Conservation (phyloP, 352 stramenopile species). For the Globisporangium orthogonon region DNA sequence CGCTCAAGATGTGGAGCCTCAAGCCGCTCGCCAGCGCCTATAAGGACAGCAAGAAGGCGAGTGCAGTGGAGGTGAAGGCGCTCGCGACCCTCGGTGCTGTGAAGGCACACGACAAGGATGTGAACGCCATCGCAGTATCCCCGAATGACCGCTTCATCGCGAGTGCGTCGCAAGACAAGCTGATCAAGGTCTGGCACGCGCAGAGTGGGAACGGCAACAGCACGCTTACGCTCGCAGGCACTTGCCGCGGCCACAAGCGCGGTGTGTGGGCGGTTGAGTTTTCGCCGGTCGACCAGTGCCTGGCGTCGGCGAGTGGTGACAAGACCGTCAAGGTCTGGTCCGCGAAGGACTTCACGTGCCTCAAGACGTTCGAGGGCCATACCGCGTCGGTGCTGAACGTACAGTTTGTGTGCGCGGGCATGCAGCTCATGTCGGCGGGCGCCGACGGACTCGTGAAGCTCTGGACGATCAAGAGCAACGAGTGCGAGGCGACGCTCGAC, state of each 20-base stretch:
- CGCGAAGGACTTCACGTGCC: slow-evolving; percentile 91
- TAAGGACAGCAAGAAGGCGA: slow-evolving; percentile 28
- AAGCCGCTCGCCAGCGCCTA: slow-evolving; percentile 53
- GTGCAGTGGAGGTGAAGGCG: slow-evolving; percentile 33
- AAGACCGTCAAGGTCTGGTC: slow-evolving; percentile 98
- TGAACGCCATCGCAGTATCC: slow-evolving; percentile 93
- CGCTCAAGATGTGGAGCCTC: slow-evolving; percentile 97
- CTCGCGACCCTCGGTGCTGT: slow-evolving; percentile 55
- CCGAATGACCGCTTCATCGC: slow-evolving; percentile 97
- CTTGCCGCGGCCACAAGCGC: slow-evolving; percentile 95
- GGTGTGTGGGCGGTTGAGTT: slow-evolving; percentile 98
- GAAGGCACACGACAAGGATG: slow-evolving; percentile 95
- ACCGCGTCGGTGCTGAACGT: slow-evolving; percentile 86
- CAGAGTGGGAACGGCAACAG: slow-evolving; percentile 40
- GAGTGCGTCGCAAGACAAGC: slow-evolving; percentile 97
- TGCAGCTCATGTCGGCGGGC: slow-evolving; percentile 93
- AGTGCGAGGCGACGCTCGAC: slow-evolving; percentile 96
- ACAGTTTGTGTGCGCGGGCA: slow-evolving; percentile 85
- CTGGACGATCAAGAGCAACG: slow-evolving; percentile 97
- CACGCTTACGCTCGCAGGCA: slow-evolving; percentile 86
- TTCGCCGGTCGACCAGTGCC: slow-evolving; percentile 92
- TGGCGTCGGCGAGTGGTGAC: slow-evolving; percentile 95
- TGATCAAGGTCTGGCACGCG: slow-evolving; percentile 95
- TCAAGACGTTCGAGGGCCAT: slow-evolving; percentile 96
- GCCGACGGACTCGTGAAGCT: slow-evolving; percentile 97